Evolutionary conservation across 2,329 filamentous ascomycete genomes (phyloP).

Genomic region (Penicillium capsulatum): DNA sequence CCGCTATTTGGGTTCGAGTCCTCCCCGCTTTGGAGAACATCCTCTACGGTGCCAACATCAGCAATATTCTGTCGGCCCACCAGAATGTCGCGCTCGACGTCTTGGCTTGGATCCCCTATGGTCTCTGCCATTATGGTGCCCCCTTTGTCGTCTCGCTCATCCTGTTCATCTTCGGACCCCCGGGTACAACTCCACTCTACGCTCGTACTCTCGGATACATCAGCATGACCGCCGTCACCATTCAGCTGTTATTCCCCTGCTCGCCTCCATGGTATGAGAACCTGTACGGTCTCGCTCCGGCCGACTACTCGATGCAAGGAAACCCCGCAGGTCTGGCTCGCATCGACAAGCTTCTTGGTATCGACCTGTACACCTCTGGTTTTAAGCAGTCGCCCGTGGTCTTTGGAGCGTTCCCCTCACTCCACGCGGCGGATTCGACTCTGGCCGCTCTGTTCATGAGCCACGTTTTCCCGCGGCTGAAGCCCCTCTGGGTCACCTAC

Average conservation of each 20-base stretch:
- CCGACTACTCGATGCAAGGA: constrained; percentile 85
- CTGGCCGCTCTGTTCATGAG: constrained; percentile 90
- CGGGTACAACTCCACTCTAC: constrained; percentile 78
- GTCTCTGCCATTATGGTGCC: constrained; percentile 81
- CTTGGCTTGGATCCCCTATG: constrained; percentile 90
- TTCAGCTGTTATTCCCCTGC: constrained; percentile 87
- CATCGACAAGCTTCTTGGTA: constrained; percentile 82
- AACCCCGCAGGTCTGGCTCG: constrained; percentile 85
- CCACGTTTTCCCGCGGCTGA: constrained; percentile 80
- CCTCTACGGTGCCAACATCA: constrained; percentile 89
- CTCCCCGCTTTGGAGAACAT: constrained; percentile 94
- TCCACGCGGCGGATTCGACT: constrained; percentile 85
- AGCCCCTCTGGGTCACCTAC: constrained; percentile 75
- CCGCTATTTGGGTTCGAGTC: constrained; percentile 92
- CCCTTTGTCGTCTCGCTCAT: constrained; percentile 72
- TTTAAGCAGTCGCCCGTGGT: constrained; percentile 88
- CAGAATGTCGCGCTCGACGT: constrained; percentile 79
- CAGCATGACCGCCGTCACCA: constrained; percentile 80
- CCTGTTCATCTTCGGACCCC: constrained; percentile 85
- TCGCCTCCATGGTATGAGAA: constrained; percentile 98
- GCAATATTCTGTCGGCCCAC: constrained; percentile 90
- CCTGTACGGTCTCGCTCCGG: constrained; percentile 80
- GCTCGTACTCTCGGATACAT: constrained; percentile 88
- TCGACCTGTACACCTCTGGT: constrained; percentile 87
- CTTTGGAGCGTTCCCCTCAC: constrained; percentile 89